phyloP scores from a whole-genome alignment of 2,329 filamentous ascomycete genomes.

The Aspergillus carbonarius region DNA sequence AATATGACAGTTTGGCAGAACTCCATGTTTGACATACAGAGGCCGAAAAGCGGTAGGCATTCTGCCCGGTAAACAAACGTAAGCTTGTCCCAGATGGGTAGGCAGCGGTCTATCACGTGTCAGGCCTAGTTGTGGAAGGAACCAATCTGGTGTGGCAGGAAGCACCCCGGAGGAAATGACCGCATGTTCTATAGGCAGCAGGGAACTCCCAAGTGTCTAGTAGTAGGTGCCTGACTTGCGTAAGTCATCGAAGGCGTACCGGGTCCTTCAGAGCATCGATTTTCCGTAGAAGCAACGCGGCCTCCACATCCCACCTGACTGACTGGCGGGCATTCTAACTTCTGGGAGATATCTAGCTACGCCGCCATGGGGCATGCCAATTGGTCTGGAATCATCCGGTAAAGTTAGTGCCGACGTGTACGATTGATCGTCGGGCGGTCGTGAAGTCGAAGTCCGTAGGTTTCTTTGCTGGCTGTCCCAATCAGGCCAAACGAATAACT shows the following conservation, averaged over 20 bases:
- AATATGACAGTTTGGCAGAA: no score
- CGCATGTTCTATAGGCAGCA: background rate
- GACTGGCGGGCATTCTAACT: background rate
- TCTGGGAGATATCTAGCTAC: background rate
- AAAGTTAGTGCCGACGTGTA: background rate
- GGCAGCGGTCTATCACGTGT: no score
- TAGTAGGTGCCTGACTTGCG: background rate
- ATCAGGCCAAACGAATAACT: background rate
- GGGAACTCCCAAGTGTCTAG: background rate
- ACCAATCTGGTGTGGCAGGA: no score
- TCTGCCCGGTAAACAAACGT: no score
- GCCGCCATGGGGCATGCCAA: background rate
- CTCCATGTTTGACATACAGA: no score
- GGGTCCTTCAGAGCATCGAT: background rate
- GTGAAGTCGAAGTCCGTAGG: background rate
- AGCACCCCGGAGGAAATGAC: background rate
- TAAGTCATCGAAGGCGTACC: background rate
- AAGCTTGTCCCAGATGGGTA: no score
- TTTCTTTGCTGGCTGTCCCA: background rate
- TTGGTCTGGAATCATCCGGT: background rate
- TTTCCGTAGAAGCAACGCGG: background rate
- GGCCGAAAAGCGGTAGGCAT: no score
- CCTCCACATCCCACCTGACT: background rate
- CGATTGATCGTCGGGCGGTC: background rate
- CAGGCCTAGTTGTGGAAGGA: background rate